Evolutionary conservation across 768 basidiomycete genomes (phyloP).

Genomic region (Lyophyllum semitale): DNA sequence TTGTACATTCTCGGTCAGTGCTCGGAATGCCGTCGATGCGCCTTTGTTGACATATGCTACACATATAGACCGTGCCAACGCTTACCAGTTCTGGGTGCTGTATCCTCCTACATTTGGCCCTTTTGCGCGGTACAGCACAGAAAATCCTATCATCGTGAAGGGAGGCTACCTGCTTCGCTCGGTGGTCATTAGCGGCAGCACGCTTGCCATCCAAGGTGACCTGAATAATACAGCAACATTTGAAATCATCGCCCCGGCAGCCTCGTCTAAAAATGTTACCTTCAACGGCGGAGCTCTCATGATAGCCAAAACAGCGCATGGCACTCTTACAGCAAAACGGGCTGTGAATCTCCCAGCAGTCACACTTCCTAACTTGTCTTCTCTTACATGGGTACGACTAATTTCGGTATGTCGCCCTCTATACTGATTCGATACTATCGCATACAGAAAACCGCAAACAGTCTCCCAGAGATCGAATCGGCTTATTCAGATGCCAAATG

Average conservation of each 20-base stretch:
- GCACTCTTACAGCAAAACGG: constrained; percentile 37
- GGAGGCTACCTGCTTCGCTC: constrained; percentile 51
- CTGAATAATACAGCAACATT: constrained; percentile 44
- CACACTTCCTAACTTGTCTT: constrained; percentile 33
- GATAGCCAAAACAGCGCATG: constrained; percentile 39
- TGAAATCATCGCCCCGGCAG: constrained; percentile 48
- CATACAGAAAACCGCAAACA: constrained; percentile 40
- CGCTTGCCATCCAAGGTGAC: constrained; percentile 45
- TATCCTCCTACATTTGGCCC: constrained; percentile 39
- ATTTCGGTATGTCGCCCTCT: background rate
- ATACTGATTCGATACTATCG: background rate
- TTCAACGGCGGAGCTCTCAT: constrained; percentile 42
- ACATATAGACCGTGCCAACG: constrained; percentile 43
- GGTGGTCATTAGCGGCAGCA: constrained; percentile 32
- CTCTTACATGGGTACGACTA: constrained; percentile 36
- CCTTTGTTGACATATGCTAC: background rate
- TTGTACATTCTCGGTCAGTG: constrained; percentile 47
- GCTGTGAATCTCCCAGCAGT: constrained; percentile 34
- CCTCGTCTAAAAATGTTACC: constrained; percentile 37
- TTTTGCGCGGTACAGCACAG: constrained; percentile 37
- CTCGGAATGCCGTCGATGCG: background rate
- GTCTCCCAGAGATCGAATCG: constrained; percentile 41
- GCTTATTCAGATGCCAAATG: constrained; percentile 43
- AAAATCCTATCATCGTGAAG: constrained; percentile 47
- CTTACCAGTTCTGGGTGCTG: constrained; percentile 55